phyloP scores from a whole-genome alignment of 2,329 filamentous ascomycete species.

The Monosporascus sp. region DNA sequence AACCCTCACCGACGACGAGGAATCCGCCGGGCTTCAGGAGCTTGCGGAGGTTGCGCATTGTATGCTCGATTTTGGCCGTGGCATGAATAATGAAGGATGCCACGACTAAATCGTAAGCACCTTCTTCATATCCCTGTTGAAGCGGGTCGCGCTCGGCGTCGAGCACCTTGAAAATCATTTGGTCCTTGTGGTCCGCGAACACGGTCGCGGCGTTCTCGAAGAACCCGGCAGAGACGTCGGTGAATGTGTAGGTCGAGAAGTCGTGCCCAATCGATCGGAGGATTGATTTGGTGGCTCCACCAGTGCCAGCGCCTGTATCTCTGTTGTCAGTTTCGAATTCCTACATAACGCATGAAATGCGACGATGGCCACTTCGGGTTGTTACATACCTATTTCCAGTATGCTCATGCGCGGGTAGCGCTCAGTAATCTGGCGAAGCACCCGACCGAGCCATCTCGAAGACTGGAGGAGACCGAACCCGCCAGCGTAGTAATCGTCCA shows the following conservation, averaged over 20 bases:
- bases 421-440: slow-evolving; percentile 28
- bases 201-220: slow-evolving; percentile 30
- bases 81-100: slow-evolving; percentile 17
- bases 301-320: slow-evolving; percentile 2
- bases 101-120: slow-evolving; percentile 15
- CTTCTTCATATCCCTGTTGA: slow-evolving; percentile 10
- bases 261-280: not conserved
- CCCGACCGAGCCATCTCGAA: slow-evolving; percentile 12
- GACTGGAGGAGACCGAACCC: slow-evolving; percentile 10
- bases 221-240: slow-evolving; percentile 34
- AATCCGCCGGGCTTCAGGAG: slow-evolving; percentile 16
- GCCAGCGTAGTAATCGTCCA: slow-evolving; percentile 8
- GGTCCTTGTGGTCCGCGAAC: slow-evolving; percentile 20
- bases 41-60: slow-evolving; percentile 9
- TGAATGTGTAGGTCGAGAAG: slow-evolving; percentile 32
- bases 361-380: too few relatives aligned
- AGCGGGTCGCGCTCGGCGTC: slow-evolving; percentile 5
- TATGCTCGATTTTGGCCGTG: slow-evolving; percentile 8
- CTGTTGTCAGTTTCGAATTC: too few relatives aligned
- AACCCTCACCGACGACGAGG: slow-evolving; percentile 3
- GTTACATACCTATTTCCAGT: slow-evolving; percentile 18
- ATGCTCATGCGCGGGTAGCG: slow-evolving; percentile 32
- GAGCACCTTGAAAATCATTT: slow-evolving; percentile 21
- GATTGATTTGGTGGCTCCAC: not conserved
- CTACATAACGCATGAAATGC: too few relatives aligned